Base-by-base conservation (phyloP, 78 protist genomes). In the Bigelowiella natans region DNA sequence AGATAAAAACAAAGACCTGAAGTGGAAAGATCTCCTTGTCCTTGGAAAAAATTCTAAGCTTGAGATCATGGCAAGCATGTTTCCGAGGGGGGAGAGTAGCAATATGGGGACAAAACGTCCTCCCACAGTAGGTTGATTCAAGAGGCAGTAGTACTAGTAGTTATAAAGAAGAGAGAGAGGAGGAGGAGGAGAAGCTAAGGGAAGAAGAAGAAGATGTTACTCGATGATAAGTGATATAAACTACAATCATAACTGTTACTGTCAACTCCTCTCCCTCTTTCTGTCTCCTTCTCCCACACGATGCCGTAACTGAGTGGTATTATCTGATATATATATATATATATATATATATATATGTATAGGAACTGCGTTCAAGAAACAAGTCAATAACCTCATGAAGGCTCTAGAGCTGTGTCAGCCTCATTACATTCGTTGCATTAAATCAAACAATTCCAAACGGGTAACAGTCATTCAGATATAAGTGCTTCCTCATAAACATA, bases 371-470 rank as follows among this genome's bases (percentile, higher is more conserved):
- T 51, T 51, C 73, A 51, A 51, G 73, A 51, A 51, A 51, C 73
- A 51, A 18, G 73, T 51, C 73, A 7, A 26, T 51, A 51, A 7
- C 18, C 73, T 51, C 18, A 51, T 7, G 18, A 18, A 18, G 73
- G 7, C 86, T 83, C 29, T 83, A 29, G 73, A 7, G 7, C 73
- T 51, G 73, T 51, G 73, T 51, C 73, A 83, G 38, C 86, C 86
- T 29, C 86, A 83, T 34, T 83, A 83, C 86, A 83, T 83, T 28
- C 86, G 86, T 18, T 83, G 86, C 86, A 83, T 83, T 28, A 83
- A 83, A 34, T 83, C 86, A 26, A 83, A 83, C 86, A 28, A 83
- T 26, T 2, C 28, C 11, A 83, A 83, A 34, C 28, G 29, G 86
- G 86, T 34, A 31, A 2, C 29, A 3, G 11, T 30, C 29, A 3